phyloP scores from a whole-genome alignment of 2,329 filamentous ascomycete species.

The Hypoxylon sp. region DNA sequence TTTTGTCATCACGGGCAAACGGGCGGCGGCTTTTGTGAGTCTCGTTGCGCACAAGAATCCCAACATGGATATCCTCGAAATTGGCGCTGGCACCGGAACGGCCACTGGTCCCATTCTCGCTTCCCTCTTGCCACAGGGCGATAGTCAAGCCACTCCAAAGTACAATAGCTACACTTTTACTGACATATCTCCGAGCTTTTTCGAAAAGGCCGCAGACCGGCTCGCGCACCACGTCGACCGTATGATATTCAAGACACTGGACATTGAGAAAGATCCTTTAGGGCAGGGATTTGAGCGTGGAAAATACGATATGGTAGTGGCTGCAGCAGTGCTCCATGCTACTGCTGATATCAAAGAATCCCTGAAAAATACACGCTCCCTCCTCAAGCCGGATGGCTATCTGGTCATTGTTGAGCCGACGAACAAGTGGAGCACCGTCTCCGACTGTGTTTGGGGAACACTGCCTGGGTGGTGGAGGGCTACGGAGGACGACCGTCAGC shows the following conservation, averaged over 20 bases:
- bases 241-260: constrained; percentile 56
- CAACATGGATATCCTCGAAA: constrained; percentile 49
- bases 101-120: constrained; percentile 51
- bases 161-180: constrained; percentile 56
- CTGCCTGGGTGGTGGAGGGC: constrained; percentile 25
- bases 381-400: constrained; percentile 28
- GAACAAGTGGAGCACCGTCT: constrained; percentile 3
- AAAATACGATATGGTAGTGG: constrained; percentile 25
- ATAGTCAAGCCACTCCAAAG: constrained; percentile 4
- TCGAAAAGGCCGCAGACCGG: constrained; percentile 53
- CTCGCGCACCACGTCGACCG: constrained; percentile 37
- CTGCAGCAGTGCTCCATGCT: constrained; percentile 20
- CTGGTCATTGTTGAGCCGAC: constrained; percentile 21
- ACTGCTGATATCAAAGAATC: constrained; percentile 3
- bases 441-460: constrained; percentile 8
- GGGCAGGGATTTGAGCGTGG: constrained; percentile 14
- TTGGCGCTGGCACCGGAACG: constrained; percentile 50
- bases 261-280: constrained; percentile 45
- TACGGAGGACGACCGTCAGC: constrained; percentile 1
- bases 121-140: constrained; percentile 29
- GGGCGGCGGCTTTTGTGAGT: constrained; percentile 46
- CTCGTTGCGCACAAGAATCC: constrained; percentile 53
- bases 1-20: constrained; percentile 25
- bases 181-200: constrained; percentile 59
- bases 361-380: not conserved